Evolutionary conservation across 495 filamentous ascomycete genomes (phyloP), one percentile per base, ranked within the genome.

Genomic region (Elaphomyces granulatus): DNA sequence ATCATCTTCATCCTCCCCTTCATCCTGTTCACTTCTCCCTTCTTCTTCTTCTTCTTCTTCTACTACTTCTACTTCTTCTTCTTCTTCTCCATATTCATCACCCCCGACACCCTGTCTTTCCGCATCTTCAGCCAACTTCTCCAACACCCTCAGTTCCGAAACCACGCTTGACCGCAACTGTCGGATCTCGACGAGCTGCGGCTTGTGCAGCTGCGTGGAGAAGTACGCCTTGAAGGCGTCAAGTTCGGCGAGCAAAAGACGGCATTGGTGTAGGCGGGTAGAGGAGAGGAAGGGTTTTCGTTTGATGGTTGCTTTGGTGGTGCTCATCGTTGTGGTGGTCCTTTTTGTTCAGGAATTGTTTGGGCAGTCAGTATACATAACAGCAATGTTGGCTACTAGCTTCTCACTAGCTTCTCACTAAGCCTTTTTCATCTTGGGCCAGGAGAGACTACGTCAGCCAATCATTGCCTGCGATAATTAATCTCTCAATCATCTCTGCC

Each of bases 101-200:
- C 35, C 35, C 3, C 2, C 19, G n/a, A 36, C 32, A 21, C 32
- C 28, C n/a, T n/a, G n/a, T n/a, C 19, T 46, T 4, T 45, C 23
- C 1, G 58, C 48, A 45, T 58, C 48, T 15, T 47, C 41, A 7
- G 55, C 46, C n/a, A 74, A 51, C 43, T 64, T 70, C 43, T 72
- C 54, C 6, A 77, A 45, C 37, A 64, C 62, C 40, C 56, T 66
- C 42, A 70, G 36, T 42, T 77, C 74, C 0, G 66, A 53, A 20
- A 56, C 45, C 6, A 75, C 52, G 20, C 56, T 65, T 7, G 60
- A 66, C 17, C 62, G 66, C 36, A 76, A 66, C 8, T 65, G 60
- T 20, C 68, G 60, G 32, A 68, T 53, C 40, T 77, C 71, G 1
- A 75, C 64, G n/a, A 58, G 45, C 32, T 70, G 64, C 15, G 66